phyloP scores from a whole-genome alignment of 1,284 basidiomycete genomes.

The Cutaneotrichosporon sp. region DNA sequence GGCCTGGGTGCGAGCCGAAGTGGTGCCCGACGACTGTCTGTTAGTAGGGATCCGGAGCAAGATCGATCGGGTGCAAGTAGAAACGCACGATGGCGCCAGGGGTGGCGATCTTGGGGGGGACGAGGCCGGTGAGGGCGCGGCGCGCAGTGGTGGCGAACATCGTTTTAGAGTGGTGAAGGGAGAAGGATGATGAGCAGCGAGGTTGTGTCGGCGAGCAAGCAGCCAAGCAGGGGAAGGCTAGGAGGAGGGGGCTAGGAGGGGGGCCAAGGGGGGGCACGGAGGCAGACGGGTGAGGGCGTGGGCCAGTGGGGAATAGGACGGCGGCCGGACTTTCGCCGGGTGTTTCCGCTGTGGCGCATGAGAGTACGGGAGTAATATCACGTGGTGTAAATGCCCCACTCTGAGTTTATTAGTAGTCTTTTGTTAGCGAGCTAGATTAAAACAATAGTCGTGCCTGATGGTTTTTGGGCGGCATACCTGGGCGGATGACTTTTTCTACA shows the following conservation, averaged over 20 bases:
- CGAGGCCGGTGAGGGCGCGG: conserved; percentile 74
- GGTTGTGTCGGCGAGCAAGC: conserved; percentile 13
- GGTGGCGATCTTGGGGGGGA: conserved; percentile 93
- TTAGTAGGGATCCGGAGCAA: background rate
- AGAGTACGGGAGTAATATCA: background rate
- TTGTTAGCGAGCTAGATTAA: background rate
- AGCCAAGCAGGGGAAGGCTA: conserved; percentile 1
- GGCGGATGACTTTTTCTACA: conserved; percentile 8
- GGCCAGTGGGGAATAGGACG: background rate
- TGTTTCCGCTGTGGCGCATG: conserved; percentile 7
- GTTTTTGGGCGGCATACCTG: background rate
- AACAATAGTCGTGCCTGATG: background rate
- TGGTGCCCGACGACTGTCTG: conserved; percentile 66
- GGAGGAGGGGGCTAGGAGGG: background rate
- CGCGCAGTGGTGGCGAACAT: conserved; percentile 83
- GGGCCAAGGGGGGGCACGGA: background rate
- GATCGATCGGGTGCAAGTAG: background rate
- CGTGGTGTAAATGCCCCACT: background rate
- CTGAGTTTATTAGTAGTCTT: background rate
- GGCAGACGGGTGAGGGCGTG: background rate
- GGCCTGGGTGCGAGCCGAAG: conserved; percentile 70
- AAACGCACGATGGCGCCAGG: conserved; percentile 75
- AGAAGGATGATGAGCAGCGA: conserved; percentile 17
- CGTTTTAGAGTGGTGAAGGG: conserved; percentile 27
- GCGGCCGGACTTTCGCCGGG: conserved; percentile 8